Conservation (phyloP, 257 asterid genomes). For the Solanum arcanum region DNA sequence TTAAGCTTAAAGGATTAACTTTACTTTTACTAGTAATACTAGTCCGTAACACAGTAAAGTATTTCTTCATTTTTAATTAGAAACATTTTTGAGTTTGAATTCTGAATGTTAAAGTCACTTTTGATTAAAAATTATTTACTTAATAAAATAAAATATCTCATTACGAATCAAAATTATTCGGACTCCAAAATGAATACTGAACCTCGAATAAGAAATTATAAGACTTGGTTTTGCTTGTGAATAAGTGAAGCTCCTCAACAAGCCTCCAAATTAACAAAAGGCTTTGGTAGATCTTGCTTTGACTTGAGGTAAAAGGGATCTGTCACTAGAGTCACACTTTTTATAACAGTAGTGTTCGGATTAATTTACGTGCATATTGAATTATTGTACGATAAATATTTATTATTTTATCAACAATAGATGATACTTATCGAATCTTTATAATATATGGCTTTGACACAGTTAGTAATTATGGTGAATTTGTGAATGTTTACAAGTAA, state of each 20-base stretch:
- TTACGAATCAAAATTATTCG: fast-evolving
- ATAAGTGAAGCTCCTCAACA: background rate
- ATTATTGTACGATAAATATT: background rate
- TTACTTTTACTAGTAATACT: background rate
- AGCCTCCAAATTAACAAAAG: background rate
- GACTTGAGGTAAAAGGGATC: background rate
- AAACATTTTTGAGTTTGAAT: background rate
- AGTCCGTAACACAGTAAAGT: background rate
- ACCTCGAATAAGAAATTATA: too few relatives aligned
- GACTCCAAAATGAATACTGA: background rate
- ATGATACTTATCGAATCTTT: background rate
- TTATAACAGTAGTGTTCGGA: background rate
- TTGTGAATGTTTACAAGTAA: too few relatives aligned
- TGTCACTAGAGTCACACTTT: background rate
- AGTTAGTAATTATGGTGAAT: background rate
- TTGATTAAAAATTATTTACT: background rate
- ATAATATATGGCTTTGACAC: background rate
- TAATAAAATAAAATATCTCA: fast-evolving
- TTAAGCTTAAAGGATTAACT: background rate
- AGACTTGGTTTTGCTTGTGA: background rate
- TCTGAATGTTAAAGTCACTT: background rate
- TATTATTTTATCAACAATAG: too few relatives aligned
- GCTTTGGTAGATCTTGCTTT: background rate
- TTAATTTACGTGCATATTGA: background rate
- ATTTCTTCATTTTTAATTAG: background rate